Percentiles rank a stretch among this genome's conserved stretches.
These are phyloP conservation scores for Stylonectria norvegica DNA, from an alignment of 2,329 filamentous ascomycete species.

Conservation along the genomic window DNA sequence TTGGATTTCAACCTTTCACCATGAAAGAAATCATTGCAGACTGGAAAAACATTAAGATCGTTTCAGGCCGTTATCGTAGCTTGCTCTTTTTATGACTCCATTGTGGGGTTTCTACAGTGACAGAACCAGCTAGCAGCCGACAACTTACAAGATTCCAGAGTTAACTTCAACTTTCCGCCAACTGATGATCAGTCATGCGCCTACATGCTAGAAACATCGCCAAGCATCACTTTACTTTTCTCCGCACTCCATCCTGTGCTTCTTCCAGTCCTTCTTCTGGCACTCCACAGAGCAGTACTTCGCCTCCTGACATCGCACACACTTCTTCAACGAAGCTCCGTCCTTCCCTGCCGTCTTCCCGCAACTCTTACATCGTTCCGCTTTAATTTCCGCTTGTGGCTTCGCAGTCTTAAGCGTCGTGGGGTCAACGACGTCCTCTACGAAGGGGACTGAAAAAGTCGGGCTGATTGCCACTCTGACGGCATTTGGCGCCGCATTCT, in stretches of 20 bases:
- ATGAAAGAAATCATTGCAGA: too few relatives aligned
- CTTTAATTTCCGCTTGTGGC: conserved; percentile 1
- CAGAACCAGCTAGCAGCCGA: too few relatives aligned
- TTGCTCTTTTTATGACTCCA: too few relatives aligned
- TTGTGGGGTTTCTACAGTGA: too few relatives aligned
- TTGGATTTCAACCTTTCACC: too few relatives aligned
- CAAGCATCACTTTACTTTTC: conserved; percentile 6
- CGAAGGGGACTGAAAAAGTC: conserved; percentile 42
- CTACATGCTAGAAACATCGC: neutral
- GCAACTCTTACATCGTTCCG: conserved; percentile 37
- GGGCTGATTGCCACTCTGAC: conserved; percentile 59
- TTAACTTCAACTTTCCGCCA: neutral
- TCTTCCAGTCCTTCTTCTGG: conserved; percentile 53
- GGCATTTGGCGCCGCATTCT: conserved; percentile 39
- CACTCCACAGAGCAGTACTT: conserved; percentile 52
- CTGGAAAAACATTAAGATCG: too few relatives aligned
- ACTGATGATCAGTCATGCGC: neutral
- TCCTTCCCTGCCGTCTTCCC: conserved; percentile 29
- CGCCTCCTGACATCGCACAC: conserved; percentile 41
- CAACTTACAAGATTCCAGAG: too few relatives aligned
- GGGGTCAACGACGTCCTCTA: conserved; percentile 39
- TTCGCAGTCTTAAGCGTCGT: conserved; percentile 12
- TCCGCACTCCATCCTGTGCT: conserved; percentile 44
- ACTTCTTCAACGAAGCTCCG: conserved; percentile 39
- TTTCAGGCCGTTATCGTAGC: too few relatives aligned